Evolutionary conservation across 139 green algal species (phyloP), one percentile per base, ranked within the genome.

Genomic region (Picochlorum sp.): DNA sequence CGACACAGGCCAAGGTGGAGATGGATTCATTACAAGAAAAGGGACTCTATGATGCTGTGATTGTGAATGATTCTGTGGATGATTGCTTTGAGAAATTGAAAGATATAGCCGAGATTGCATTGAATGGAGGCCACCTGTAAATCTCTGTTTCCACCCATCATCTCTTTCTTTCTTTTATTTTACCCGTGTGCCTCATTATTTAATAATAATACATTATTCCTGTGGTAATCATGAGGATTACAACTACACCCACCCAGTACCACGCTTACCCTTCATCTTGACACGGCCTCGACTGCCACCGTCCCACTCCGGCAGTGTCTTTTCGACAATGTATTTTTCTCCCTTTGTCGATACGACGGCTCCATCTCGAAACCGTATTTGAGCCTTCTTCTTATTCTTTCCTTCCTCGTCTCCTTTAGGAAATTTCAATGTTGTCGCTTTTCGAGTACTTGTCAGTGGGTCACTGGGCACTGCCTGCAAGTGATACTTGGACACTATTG

Each of bases 41-140:
- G 54, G 58, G 71, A 2, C 72, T 92, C 58, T 94, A 90, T 62
- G 72, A 93, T 65, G 73, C 78, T 38, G 68, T 84, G 2, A 62
- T 95, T 14, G 75, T 88, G 20, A 95, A 95, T 63, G 73, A 81
- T 28, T 64, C 86, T 37, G 54, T 93, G 49, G 86, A 89, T 1
- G 21, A 38, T 4, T 81, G 83, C 4, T 81, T 81, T 34, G 41
- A 37, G 18, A 60, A 85, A 68, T 74, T 86, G 55, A 41, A 34
- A 7, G 24, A 37, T 6, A 55, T 83, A n/a, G 77, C 77, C 24
- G n/a, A 64, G 23, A 63, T 68, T 15, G 71, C 70, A 13, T 47
- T 82, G 56, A 61, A 60, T 8, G 79, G 79, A 13, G 34, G 34
- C 1, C 8, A 41, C 34, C 0, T 13, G 26, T 30, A 30, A 30